Evolutionary conservation across 768 basidiomycete genomes (phyloP).

Genomic region (Hypholoma fasciculare): DNA sequence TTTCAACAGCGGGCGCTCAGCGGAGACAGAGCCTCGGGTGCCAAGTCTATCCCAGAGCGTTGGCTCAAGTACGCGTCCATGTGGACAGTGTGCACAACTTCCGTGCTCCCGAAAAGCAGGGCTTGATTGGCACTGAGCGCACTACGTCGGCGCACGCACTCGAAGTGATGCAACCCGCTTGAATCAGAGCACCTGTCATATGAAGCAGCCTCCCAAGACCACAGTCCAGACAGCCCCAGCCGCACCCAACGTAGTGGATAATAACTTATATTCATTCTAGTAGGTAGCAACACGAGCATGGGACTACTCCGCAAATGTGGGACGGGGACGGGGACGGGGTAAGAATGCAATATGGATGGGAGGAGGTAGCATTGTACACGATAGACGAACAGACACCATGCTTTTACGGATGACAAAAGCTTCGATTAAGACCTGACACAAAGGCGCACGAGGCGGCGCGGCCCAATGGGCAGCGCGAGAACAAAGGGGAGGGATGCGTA

Average conservation of each 20-base stretch:
- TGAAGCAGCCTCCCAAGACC: too few species aligned
- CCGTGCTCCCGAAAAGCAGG: background rate
- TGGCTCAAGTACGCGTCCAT: background rate
- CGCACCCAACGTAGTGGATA: background rate
- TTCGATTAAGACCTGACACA: background rate
- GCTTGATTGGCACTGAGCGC: background rate
- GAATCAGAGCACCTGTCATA: too few species aligned
- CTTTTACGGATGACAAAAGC: background rate
- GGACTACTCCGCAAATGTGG: too few species aligned
- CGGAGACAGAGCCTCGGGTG: too few species aligned
- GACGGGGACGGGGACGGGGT: background rate
- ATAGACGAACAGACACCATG: conserved; percentile 2
- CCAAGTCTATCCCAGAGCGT: too few species aligned
- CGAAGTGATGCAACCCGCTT: too few species aligned
- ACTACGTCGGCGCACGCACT: background rate
- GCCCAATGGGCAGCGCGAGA: background rate
- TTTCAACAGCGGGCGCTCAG: too few species aligned
- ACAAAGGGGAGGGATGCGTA: background rate
- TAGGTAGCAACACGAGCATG: too few species aligned
- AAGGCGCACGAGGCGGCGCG: background rate
- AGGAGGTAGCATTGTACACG: conserved; percentile 9
- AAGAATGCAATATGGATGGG: conserved; percentile 2
- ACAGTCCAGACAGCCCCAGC: background rate
- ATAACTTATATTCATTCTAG: too few species aligned
- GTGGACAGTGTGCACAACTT: background rate